Percentiles rank a stretch among this genome's conserved stretches.
Evolutionary conservation across 2,329 filamentous ascomycete species (phyloP).

Genomic region (Ophidiomyces ophidiicola): DNA sequence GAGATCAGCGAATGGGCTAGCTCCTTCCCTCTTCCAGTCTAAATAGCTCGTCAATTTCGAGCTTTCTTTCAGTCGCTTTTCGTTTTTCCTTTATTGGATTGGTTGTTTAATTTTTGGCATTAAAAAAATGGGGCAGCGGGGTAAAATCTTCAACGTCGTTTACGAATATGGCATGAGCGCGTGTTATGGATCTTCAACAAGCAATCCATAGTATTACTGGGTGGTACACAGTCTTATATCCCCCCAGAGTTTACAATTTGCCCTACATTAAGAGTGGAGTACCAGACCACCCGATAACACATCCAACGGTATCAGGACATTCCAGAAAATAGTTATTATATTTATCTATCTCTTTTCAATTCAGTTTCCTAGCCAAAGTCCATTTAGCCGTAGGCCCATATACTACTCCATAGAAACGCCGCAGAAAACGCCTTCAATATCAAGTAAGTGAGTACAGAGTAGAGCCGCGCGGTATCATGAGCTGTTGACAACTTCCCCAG

Average conservation of each 20-base stretch:
- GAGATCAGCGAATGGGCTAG: conserved; percentile 81
- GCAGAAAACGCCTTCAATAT: no score
- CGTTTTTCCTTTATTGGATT: conserved; percentile 2
- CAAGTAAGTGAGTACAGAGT: not conserved
- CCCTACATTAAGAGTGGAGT: no score
- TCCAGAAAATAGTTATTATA: not conserved
- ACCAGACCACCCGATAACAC: not conserved
- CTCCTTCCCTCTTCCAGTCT: conserved; percentile 73
- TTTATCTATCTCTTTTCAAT: no score
- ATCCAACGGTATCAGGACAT: not conserved
- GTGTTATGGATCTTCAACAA: conserved; percentile 19
- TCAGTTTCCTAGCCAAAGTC: no score
- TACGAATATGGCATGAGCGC: conserved; percentile 13
- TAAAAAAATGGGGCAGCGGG: conserved; percentile 11
- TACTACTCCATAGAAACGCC: no score
- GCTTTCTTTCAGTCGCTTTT: conserved; percentile 4
- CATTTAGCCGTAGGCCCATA: no score
- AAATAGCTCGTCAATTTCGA: conserved; percentile 16
- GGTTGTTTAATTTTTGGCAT: conserved; percentile 3
- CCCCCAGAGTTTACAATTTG: no score
- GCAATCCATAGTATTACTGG: conserved; percentile 16
- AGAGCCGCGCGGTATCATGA: not conserved
- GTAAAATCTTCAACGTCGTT: conserved; percentile 17
- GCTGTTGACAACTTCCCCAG: conserved; percentile 8
- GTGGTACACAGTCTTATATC: conserved; percentile 7